Evolutionary conservation across 495 filamentous ascomycete species (phyloP), one percentile per base, ranked within the genome.

Genomic region (Podospora didyma): DNA sequence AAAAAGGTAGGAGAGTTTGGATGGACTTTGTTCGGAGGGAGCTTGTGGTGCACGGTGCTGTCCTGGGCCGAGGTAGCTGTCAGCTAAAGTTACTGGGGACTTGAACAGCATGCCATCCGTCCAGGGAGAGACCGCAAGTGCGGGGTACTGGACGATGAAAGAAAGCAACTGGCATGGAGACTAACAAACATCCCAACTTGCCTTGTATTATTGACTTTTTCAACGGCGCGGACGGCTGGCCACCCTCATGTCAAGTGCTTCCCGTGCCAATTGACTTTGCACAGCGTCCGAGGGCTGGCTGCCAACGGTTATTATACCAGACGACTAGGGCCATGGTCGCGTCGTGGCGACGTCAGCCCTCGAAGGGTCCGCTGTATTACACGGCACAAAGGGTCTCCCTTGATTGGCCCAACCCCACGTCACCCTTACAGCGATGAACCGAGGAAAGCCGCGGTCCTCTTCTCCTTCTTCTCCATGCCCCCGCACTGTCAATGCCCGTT

Each of bases 391-490:
- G n/a, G n/a, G n/a, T n/a, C n/a, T n/a, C n/a, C 22, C 12, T 19
- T 47, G 19, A 26, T 49, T 31, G 22, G 47, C 10, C n/a, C 37
- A 14, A 24, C 45, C 48, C 47, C 58, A 54, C 53, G 56, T 59
- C 59, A 61, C 59, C 14, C n/a, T 54, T 11, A 23, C 37, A 41
- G 41, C 10, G 22, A 57, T 66, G 59, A 66, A 62, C 66, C 70
- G 70, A 73, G 62, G 66, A 66, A 73, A 70, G 70, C 68, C 70
- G 67, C 24, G 12, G 21, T 47, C 24, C 47, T 28, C 45, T 31
- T 3, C 26, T 31, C 19, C 53, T 23, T 57, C 49, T n/a, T n/a
- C n/a, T n/a, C n/a, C n/a, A n/a, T n/a, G n/a, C n/a, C 56, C 64
- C 62, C 66, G 60, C 55, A 52, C 28, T 47, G 49, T 47, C 21